Base-by-base conservation (phyloP, 306 rosid genomes). In the Lupinus albus region DNA sequence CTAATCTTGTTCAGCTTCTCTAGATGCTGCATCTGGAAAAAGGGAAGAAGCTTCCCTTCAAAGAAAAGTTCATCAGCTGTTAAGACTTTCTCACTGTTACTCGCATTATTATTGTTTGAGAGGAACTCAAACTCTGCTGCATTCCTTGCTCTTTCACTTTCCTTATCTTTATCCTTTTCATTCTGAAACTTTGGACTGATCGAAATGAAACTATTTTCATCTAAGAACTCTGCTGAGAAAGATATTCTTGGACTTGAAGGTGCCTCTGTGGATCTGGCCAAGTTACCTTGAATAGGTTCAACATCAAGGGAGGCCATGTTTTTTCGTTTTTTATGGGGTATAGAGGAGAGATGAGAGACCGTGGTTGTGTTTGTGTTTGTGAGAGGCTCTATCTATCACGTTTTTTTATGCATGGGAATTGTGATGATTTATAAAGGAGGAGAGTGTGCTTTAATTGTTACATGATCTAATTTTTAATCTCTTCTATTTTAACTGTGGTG, bases 11-110 rank as follows among this genome's bases (percentile, higher is more conserved):
- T 77, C 41, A 94, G 97, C 74, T 80, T 87, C 71, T 94, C 99
- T 25, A 84, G 84, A 25, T 86, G 90, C 81, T 94, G 95, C 84
- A 75, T 80, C 80, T 88, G 91, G 88, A 96, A 82, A 69, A 82
- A 94, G 75, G 97, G 99, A 33, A 94, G 91, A 28, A 94, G 89
- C 78, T 88, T 94, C 64, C 97, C 99, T 75, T 94, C 99, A 64
- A 85, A 94, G 87, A 94, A 91, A 72, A 94, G 96, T 84, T 94
- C 97, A 80, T 94, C 99, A 28, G 99, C 99, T 6, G 85, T 55
- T 48, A 84, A 49, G 91, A 94, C 89, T 21, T 72, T 53, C 58
- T 66, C 72, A 21, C 85, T 84, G 56, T 80, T 77, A 58, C 78
- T 81, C 56, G 20, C 68, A 49, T 82, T 84, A 82, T 58, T 83